Conservation (phyloP, 257 asterid genomes). For the Solanum neorickii region DNA sequence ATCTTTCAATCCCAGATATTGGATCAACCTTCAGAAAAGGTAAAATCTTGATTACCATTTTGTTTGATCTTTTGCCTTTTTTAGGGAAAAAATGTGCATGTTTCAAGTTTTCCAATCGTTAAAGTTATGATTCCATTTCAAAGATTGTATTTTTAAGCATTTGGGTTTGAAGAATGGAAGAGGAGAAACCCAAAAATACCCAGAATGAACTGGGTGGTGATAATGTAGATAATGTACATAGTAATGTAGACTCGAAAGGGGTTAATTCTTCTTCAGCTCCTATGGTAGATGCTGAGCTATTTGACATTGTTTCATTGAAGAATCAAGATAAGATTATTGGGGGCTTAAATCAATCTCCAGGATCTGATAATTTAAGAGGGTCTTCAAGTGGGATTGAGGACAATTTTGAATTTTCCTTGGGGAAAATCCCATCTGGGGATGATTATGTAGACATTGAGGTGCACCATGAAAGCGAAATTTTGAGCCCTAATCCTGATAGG, state of each 20-base stretch:
- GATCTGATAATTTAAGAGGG: constrained; percentile 34
- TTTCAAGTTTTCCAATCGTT: background rate
- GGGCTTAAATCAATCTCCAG: constrained; percentile 20
- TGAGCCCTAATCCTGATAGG: constrained; percentile 45
- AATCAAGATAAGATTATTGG: constrained; percentile 42
- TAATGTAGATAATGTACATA: constrained; percentile 20
- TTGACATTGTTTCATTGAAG: constrained; percentile 67
- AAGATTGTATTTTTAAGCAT: background rate
- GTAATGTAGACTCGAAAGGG: constrained; percentile 30
- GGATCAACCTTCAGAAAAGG: background rate
- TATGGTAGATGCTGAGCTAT: constrained; percentile 35
- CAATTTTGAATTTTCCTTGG: constrained; percentile 38
- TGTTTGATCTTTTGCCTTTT: background rate
- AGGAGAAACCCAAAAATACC: constrained; percentile 29
- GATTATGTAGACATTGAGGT: constrained; percentile 29
- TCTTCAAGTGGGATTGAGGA: constrained; percentile 51
- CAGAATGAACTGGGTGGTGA: constrained; percentile 1
- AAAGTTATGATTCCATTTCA: background rate
- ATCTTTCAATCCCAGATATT: background rate
- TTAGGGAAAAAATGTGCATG: background rate
- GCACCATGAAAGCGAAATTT: constrained; percentile 30
- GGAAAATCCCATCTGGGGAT: constrained; percentile 30
- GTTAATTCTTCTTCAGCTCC: constrained; percentile 25
- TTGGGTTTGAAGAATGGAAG: constrained; percentile 45
- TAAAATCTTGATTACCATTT: background rate